phyloP scores from a whole-genome alignment of 345 rosid genomes.

The Rhodomyrtus tomentosa region DNA sequence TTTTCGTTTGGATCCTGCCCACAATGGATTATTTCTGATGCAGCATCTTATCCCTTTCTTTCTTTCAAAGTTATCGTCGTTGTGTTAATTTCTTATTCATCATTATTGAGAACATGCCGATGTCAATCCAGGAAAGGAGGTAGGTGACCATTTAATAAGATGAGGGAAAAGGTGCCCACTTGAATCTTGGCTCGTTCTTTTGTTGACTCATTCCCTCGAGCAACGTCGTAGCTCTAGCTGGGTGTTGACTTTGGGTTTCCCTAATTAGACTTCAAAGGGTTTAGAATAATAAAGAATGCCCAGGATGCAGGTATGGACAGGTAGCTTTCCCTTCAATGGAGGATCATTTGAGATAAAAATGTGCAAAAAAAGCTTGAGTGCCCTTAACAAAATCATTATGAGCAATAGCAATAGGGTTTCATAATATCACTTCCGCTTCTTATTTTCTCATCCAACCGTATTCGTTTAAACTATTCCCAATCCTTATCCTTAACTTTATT shows the following conservation, averaged over 20 bases:
- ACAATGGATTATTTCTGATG: neutral
- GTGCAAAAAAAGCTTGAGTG: neutral
- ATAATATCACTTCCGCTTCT: neutral
- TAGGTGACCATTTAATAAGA: neutral
- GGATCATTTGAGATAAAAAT: neutral
- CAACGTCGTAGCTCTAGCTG: neutral
- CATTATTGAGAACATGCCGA: neutral
- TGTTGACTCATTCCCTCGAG: neutral
- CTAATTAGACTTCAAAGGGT: neutral
- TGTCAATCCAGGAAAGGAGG: neutral
- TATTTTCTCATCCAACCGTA: neutral
- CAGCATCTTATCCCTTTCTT: neutral
- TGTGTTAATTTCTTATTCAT: neutral
- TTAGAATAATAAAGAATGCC: neutral
- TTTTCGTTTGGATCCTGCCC: neutral
- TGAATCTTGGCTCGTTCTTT: neutral
- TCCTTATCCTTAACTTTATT: too few relatives aligned
- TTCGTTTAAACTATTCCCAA: neutral
- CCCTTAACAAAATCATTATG: neutral
- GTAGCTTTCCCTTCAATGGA: neutral
- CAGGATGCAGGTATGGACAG: too few relatives aligned
- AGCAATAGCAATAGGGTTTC: neutral
- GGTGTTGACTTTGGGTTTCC: neutral
- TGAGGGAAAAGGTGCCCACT: neutral
- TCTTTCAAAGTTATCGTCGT: neutral